Percentiles rank a stretch among this genome's conserved stretches.
Evolutionary conservation across 176 grass and related monocot species (phyloP).

Genomic region (Rhynchospora breviuscula): DNA sequence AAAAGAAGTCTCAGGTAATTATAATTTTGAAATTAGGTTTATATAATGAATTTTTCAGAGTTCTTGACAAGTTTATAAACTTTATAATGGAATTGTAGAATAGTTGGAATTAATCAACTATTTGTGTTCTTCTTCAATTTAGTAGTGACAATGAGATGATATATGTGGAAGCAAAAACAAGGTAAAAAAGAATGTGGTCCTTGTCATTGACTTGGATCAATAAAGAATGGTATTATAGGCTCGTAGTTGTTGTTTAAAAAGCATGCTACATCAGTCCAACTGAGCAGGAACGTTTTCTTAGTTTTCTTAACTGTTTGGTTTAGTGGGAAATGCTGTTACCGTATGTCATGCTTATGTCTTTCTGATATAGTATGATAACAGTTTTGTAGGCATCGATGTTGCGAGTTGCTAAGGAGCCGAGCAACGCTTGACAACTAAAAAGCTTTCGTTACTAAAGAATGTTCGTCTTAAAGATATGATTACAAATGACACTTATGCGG

Average conservation of each 20-base stretch:
- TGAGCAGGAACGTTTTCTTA: conserved; percentile 20
- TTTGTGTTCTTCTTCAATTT: background rate
- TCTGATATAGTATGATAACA: background rate
- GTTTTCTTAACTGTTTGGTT: conserved; percentile 24
- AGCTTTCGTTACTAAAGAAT: background rate
- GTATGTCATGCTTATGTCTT: background rate
- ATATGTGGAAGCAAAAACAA: background rate
- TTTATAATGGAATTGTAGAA: background rate
- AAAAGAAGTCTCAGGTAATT: no score
- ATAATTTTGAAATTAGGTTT: background rate
- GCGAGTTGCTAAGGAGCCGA: background rate
- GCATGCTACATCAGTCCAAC: conserved; percentile 17
- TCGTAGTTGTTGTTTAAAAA: conserved; percentile 21
- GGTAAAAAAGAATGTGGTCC: background rate
- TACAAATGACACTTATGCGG: no score
- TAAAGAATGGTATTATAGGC: conserved; percentile 14
- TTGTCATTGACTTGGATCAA: conserved; percentile 23
- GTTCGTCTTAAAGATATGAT: no score
- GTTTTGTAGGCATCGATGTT: background rate
- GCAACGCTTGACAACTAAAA: background rate
- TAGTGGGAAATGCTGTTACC: background rate
- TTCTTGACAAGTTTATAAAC: background rate
- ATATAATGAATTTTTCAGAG: background rate
- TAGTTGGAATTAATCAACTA: background rate
- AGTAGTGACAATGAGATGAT: background rate